A percentile compares a stretch with the other conserved stretches of the same genome.
Conservation (phyloP, 345 rosid species). For the Pugionium dolabratum region DNA sequence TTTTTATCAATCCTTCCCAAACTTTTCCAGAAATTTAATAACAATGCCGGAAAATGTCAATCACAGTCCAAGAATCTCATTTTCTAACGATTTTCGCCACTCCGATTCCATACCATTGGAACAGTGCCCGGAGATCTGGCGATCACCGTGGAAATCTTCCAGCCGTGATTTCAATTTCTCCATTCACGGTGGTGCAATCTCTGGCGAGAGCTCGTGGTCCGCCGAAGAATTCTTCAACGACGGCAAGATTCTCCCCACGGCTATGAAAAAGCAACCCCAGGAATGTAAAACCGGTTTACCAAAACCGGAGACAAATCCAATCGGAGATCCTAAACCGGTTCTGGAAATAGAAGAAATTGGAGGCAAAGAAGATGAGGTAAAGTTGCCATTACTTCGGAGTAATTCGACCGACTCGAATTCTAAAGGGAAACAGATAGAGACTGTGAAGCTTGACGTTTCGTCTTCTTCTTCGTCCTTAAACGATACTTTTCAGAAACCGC, state of each 20-base stretch:
- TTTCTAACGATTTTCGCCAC: conserved; percentile 59
- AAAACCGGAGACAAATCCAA: background rate
- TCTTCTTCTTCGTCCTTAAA: conserved; percentile 17
- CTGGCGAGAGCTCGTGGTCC: conserved; percentile 40
- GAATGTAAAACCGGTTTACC: conserved; percentile 1
- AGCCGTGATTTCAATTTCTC: conserved; percentile 48
- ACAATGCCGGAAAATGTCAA: conserved; percentile 50
- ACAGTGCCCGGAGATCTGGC: conserved; percentile 34
- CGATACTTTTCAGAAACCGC: conserved; percentile 48
- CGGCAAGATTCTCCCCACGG: conserved; percentile 50
- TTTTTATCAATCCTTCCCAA: background rate
- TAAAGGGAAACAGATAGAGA: conserved; percentile 33
- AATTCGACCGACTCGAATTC: conserved; percentile 43
- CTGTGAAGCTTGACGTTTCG: background rate
- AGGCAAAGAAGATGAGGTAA: background rate
- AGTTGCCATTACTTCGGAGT: conserved; percentile 57
- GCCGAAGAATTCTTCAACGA: conserved; percentile 53
- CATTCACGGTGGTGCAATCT: conserved; percentile 1
- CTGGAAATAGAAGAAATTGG: conserved; percentile 13
- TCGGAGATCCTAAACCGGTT: conserved; percentile 9
- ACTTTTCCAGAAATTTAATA: conserved; percentile 8
- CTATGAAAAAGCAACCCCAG: conserved; percentile 37
- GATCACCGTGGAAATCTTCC: conserved; percentile 39
- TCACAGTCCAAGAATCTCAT: conserved; percentile 63
- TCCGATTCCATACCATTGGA: conserved; percentile 53